Percentiles rank a stretch among this genome's conserved stretches.
These are phyloP conservation scores for Ophiostoma himal-ulmi DNA, from an alignment of 2,329 filamentous ascomycete species.

Conservation along the genomic window DNA sequence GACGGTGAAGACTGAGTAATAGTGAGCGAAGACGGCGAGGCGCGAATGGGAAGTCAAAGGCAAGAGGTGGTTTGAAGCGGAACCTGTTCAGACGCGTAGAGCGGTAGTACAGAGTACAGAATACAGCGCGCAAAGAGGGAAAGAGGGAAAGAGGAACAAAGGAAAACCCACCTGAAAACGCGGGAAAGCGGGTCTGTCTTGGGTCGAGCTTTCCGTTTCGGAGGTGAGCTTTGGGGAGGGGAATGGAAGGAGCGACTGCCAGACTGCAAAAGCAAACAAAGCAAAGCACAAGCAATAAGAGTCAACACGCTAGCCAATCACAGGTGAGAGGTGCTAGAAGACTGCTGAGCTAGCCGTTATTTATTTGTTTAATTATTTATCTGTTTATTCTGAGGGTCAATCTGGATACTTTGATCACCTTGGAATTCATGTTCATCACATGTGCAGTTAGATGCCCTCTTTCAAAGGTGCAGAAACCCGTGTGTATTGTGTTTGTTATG, in stretches of 20 bases:
- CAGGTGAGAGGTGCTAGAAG: no score
- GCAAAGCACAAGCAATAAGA: neutral
- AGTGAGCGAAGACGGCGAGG: conserved; percentile 1
- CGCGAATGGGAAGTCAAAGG: neutral
- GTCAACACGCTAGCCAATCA: no score
- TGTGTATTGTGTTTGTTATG: no score
- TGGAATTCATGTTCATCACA: no score
- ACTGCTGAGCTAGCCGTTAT: no score
- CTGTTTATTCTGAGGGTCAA: no score
- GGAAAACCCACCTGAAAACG: conserved; percentile 18
- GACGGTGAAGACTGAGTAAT: neutral
- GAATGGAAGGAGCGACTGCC: conserved; percentile 1
- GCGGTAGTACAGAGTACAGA: neutral
- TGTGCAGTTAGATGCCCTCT: no score
- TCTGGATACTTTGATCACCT: no score
- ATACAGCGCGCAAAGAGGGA: conserved; percentile 10
- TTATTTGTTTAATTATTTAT: no score
- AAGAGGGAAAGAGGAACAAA: conserved; percentile 17
- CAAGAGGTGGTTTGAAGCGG: neutral
- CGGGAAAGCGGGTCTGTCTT: conserved; percentile 26
- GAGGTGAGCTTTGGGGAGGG: conserved; percentile 20
- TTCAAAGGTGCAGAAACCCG: no score
- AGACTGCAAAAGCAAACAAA: neutral
- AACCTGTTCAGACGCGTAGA: conserved; percentile 6
- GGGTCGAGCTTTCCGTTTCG: conserved; percentile 19